phyloP scores from a whole-genome alignment of 2,329 filamentous ascomycete species.

The Penicillium freii region DNA sequence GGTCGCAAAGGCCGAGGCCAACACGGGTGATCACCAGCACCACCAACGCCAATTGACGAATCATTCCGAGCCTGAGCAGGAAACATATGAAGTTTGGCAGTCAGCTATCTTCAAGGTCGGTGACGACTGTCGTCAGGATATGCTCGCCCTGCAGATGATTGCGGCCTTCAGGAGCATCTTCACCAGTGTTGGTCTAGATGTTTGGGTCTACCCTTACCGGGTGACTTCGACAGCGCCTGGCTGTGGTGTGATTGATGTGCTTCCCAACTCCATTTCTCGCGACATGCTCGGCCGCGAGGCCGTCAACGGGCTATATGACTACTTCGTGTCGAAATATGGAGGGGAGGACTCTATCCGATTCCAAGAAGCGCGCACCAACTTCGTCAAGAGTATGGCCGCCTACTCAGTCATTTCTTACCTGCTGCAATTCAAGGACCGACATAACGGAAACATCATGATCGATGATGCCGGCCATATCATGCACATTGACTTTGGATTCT shows the following conservation, averaged over 20 bases:
- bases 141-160: slow-evolving; percentile 96
- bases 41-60: slow-evolving; percentile 24
- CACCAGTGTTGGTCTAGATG: slow-evolving; percentile 88
- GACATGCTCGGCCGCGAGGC: slow-evolving; percentile 98
- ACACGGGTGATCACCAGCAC: slow-evolving; percentile 24
- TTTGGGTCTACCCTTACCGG: slow-evolving; percentile 94
- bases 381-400: slow-evolving; percentile 98
- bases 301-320: slow-evolving; percentile 97
- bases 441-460: slow-evolving; percentile 99
- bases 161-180: slow-evolving; percentile 97
- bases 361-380: slow-evolving; percentile 92
- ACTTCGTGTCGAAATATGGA: slow-evolving; percentile 96
- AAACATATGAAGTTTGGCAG: slow-evolving; percentile 93
- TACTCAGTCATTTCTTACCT: slow-evolving; percentile 97
- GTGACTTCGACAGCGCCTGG: slow-evolving; percentile 96
- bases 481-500: slow-evolving; percentile 99
- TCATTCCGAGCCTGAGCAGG: slow-evolving; percentile 35
- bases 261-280: slow-evolving; percentile 95
- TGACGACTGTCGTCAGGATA: slow-evolving; percentile 96
- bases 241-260: slow-evolving; percentile 95
- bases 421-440: slow-evolving; percentile 96
- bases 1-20: slow-evolving; percentile 28
- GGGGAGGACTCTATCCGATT: slow-evolving; percentile 93
- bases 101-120: slow-evolving; percentile 99
- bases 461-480: slow-evolving; percentile 96